These are phyloP conservation scores for Colletotrichum karsti DNA, from an alignment of 2,329 filamentous ascomycete genomes.

Conservation along the genomic window DNA sequence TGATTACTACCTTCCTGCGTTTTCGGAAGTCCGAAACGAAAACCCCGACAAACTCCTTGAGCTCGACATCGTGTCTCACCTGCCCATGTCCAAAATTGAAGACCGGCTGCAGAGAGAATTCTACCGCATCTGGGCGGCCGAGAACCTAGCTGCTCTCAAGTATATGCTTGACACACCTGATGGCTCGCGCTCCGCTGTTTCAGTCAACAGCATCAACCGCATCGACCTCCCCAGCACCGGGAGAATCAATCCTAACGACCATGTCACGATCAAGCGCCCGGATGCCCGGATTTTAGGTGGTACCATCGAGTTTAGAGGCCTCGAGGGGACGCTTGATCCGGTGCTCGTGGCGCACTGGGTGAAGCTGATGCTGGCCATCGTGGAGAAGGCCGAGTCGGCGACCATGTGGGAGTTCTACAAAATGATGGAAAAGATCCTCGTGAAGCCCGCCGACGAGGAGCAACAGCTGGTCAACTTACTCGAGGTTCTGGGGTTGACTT, in stretches of 20 bases:
- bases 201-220: too few relatives aligned
- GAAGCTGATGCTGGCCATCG: not conserved
- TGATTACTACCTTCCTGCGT: not conserved
- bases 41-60: not conserved
- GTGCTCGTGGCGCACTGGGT: conserved; percentile 5
- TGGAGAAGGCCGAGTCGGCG: not conserved
- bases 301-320: conserved; percentile 12
- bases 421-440: not conserved
- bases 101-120: not conserved
- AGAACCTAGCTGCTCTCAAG: too few relatives aligned
- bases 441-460: not conserved
- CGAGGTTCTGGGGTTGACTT: not conserved
- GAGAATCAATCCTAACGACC: too few relatives aligned
- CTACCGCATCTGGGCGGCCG: not conserved
- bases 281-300: not conserved
- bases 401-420: not conserved
- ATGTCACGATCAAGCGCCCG: not conserved
- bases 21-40: not conserved
- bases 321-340: conserved; percentile 16
- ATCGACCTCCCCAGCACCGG: too few relatives aligned
- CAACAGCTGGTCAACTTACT: not conserved
- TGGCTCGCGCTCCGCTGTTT: too few relatives aligned
- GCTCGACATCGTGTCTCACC: not conserved
- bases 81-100: not conserved
- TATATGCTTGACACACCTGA: too few relatives aligned